Evolutionary conservation across 78 protist genomes (phyloP), one percentile per base, ranked within the genome.

Genomic region (Dictyostelium capitatum): DNA sequence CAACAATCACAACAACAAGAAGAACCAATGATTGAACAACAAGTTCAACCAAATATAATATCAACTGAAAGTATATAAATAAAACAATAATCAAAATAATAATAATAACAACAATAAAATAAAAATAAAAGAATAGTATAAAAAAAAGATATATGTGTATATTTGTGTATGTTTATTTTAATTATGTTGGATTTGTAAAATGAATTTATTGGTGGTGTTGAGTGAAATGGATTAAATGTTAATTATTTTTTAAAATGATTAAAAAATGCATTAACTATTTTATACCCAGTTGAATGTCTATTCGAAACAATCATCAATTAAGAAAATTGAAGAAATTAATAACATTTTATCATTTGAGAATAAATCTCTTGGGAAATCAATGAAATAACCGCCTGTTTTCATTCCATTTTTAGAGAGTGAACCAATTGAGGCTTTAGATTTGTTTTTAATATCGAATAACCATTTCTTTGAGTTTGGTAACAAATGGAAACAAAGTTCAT

Each of bases 401-500:
- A 37, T 77, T 6, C 93, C 80, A 57, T 53, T 46, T 25, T 80
- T 74, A 19, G 77, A 48, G 1, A 87, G 57, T 15, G 62, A 37
- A 77, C 93, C 93, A 51, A 87, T 74, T n/a, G 62, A 64, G 0
- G 78, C 28, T 37, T 62, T 56, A 77, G 83, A 83, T 80, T 23
- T 43, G 54, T 87, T 80, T 43, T 53, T 54, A 57, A 87, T 87
- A 37, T 87, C 93, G 65, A 87, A 87, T 25, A 62, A 59, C 93
- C 93, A 87, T 74, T 80, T 87, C 28, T 77, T 69, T 1, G 93
- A n/a, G 47, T 72, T 43, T 87, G 93, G 93, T 20, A 87, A n/a
- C 20, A 87, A 43, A 17, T 59, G 19, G 74, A 78, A 87, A 23
- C 53, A 30, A 30, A 75, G 64, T 25, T 25, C 17, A 48, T 84